phyloP scores from a whole-genome alignment of 75 land plant genomes.

The Isoetes taiwanensis region DNA sequence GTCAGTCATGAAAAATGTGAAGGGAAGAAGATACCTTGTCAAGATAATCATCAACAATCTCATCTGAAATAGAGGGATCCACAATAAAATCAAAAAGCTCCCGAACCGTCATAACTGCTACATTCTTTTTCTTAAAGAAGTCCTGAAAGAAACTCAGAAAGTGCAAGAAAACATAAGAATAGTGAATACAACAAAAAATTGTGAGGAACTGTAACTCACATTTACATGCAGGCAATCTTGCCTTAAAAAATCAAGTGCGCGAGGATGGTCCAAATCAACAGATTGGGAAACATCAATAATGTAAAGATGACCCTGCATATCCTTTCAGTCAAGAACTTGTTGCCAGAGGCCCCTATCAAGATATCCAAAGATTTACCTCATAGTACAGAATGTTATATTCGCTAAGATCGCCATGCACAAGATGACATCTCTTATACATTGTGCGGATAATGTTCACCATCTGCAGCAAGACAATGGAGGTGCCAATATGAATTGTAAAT shows the following conservation, averaged over 20 bases:
- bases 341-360: no score
- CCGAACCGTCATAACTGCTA: constrained; percentile 79
- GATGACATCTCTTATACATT: constrained; percentile 80
- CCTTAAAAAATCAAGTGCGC: constrained; percentile 67
- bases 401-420: constrained; percentile 97
- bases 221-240: constrained; percentile 87
- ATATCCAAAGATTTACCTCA: no score
- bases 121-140: constrained; percentile 78
- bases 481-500: no score
- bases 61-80: constrained; percentile 65
- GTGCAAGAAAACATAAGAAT: no score
- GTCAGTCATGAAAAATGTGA: no score
- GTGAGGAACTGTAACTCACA: constrained; percentile 28
- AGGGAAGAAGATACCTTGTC: constrained; percentile 56
- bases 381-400: constrained; percentile 90
- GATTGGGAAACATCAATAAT: constrained; percentile 95
- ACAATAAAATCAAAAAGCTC: constrained; percentile 90
- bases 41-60: constrained; percentile 59
- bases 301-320: constrained; percentile 83
- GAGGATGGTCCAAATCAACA: constrained; percentile 94
- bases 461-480: no score
- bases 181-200: no score
- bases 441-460: constrained; percentile 68
- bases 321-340: no score
- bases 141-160: no score